Percentiles rank a stretch among this genome's conserved stretches.
Conservation (phyloP, 148 eudicot species). For the Dianthus caryophyllus region DNA sequence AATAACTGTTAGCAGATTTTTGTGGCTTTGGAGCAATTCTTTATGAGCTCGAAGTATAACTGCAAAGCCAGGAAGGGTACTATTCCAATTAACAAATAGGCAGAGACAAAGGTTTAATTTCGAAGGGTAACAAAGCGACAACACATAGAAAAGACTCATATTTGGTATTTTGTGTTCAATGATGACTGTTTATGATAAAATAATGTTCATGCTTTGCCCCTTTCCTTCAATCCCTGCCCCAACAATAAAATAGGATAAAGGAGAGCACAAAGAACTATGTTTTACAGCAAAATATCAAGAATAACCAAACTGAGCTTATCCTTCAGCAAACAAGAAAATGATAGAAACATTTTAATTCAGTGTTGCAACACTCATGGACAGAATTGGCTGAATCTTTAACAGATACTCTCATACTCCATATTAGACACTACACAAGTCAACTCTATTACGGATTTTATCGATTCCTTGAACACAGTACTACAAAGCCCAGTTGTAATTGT, state of each 20-base stretch:
- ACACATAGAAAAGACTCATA: neutral
- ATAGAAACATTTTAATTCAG: neutral
- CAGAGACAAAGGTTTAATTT: neutral
- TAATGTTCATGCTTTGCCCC: neutral
- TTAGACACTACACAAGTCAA: too few species aligned
- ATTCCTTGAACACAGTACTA: too few species aligned
- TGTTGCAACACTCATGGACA: neutral
- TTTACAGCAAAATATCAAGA: neutral
- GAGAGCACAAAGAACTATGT: neutral
- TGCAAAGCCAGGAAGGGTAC: constrained; percentile 31
- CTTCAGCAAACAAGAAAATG: neutral
- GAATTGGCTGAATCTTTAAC: too few species aligned
- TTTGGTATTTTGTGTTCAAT: neutral
- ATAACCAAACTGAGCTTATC: neutral
- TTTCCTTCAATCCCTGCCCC: neutral
- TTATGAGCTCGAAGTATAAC: constrained; percentile 70
- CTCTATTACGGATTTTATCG: too few species aligned
- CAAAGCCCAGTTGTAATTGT: neutral
- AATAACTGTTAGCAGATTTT: constrained; percentile 57
- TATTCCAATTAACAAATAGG: constrained; percentile 15
- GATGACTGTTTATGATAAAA: neutral
- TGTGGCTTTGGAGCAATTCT: constrained; percentile 41
- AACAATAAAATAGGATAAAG: neutral
- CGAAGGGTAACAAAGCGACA: neutral
- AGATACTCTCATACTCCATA: too few species aligned